Conservation (phyloP, 2,329 filamentous ascomycete genomes). For the Exophiala calicioides region DNA sequence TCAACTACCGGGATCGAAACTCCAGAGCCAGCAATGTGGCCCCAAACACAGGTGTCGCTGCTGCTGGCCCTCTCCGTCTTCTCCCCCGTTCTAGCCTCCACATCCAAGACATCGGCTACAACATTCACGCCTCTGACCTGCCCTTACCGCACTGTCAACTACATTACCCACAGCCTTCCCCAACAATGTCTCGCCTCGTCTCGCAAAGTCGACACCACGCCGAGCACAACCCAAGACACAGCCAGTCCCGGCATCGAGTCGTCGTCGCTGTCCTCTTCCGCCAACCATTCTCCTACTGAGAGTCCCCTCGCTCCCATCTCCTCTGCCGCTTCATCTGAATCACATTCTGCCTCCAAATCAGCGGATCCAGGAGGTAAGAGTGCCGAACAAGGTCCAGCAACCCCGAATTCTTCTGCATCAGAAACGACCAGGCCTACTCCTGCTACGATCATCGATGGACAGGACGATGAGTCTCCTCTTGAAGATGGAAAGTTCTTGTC, state of each 20-base stretch:
- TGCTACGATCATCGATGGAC: constrained; percentile 2
- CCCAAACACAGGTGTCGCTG: neutral
- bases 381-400: constrained; percentile 1
- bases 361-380: neutral
- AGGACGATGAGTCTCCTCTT: constrained; percentile 64
- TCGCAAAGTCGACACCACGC: constrained; percentile 25
- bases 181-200: constrained; percentile 70
- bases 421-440: constrained; percentile 4
- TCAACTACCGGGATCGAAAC: constrained; percentile 1
- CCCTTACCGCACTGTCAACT: constrained; percentile 68
- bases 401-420: neutral
- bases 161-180: constrained; percentile 75
- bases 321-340: constrained; percentile 1
- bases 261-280: too few species aligned
- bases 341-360: neutral
- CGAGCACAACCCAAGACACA: constrained; percentile 13
- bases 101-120: constrained; percentile 6
- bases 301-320: neutral
- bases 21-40: constrained; percentile 13
- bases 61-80: constrained; percentile 12
- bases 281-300: constrained; percentile 2
- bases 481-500: constrained; percentile 86
- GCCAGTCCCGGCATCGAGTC: neutral
- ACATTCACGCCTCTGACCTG: constrained; percentile 39
- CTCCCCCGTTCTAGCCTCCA: neutral